Conservation (phyloP, 345 rosid species). For the Melaleuca alternifolia region DNA sequence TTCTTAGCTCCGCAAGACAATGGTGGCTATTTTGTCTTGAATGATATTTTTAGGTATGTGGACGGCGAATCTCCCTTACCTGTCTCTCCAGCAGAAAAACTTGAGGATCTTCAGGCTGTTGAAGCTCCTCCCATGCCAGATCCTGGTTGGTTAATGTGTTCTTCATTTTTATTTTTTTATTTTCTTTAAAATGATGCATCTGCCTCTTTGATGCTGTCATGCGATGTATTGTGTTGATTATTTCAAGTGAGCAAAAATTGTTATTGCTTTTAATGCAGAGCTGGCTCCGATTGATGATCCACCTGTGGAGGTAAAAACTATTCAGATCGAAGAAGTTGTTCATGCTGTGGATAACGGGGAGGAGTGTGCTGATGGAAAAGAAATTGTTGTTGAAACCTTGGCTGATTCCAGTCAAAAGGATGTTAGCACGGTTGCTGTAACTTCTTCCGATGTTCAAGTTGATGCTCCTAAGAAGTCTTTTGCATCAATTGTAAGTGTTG, state of each 20-base stretch:
- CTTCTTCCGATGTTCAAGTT: constrained; percentile 14
- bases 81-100: constrained; percentile 2
- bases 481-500: constrained; percentile 47
- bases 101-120: background rate
- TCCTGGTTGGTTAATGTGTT: constrained; percentile 16
- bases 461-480: constrained; percentile 43
- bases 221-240: background rate
- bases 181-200: background rate
- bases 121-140: constrained; percentile 16
- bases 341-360: constrained; percentile 15
- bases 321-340: constrained; percentile 7
- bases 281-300: background rate
- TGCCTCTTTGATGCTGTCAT: background rate
- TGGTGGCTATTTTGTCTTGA: constrained; percentile 65
- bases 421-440: constrained; percentile 4
- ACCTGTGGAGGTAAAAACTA: constrained; percentile 4
- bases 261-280: constrained; percentile 17
- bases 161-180: background rate
- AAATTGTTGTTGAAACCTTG: constrained; percentile 2
- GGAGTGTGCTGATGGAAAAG: constrained; percentile 15
- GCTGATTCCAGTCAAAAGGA: constrained; percentile 4
- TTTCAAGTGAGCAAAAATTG: background rate
- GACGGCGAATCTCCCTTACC: constrained; percentile 20
- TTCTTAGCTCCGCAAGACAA: constrained; percentile 56
- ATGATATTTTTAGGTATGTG: constrained; percentile 58